Base-by-base conservation (phyloP, 768 basidiomycete species). In the Mrakia blollopis region DNA sequence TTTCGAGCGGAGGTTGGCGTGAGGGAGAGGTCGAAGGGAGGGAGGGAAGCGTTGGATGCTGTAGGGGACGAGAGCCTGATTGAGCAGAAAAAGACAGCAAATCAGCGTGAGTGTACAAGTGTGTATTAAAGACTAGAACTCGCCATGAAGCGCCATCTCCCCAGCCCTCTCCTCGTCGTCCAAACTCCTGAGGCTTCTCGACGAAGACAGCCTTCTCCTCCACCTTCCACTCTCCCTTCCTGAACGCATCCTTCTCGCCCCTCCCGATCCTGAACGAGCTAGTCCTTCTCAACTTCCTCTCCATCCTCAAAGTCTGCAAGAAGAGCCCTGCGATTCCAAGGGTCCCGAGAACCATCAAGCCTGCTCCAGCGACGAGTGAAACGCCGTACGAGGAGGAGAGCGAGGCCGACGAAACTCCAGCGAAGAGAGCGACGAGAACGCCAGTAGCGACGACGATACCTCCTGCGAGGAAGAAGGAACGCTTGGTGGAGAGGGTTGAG, bases 21-120 rank as follows among this genome's bases (percentile, higher is more conserved):
- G 16, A 74, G 47, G 28, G 73, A 74, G 11, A 74, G 63, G 35
- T 74, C 63, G 62, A 74, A 74, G 4, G 61, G 44, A 3, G 73
- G 73, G 3, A 74, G 62, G 10, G 41, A 65, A 25, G 30, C 32
- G 25, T 52, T 37, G 8, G 73, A 67, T 6, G 62, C 61, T 0
- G 18, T 50, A 0, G 73, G 73, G 3, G 73, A 74, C 2, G 73
- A 74, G n/a, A 74, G 62, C 73, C 73, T 74, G 63, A 14, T 50
- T 4, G 11, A 2, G 21, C 9, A 5, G 32, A n/a, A 21, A 4
- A 44, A 44, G 44, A 44, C 25, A 28, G 30, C 39, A 47, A 25
- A 18, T 68, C 37, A 44, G 57, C 39, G 5, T 10, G 13, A 50
- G 10, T 30, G 6, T 3, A 23, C 10, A 37, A 61, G 7, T 8